Base-by-base conservation (phyloP, 768 basidiomycete genomes). In the Rhizopogon vesiculosus region DNA sequence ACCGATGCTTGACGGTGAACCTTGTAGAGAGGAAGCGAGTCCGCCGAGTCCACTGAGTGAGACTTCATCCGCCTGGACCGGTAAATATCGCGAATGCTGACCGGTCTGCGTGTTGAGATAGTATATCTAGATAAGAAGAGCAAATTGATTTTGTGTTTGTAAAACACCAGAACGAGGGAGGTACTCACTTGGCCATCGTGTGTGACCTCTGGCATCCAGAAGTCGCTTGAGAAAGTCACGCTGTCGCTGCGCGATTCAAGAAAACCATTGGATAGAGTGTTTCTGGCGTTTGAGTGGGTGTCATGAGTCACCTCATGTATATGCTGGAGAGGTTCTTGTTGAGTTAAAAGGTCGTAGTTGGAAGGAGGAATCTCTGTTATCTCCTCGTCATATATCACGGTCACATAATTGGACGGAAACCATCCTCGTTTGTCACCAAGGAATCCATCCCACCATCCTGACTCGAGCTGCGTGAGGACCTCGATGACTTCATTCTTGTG, bases 401-500 rank as follows among this genome's bases (percentile, higher is more conserved):
- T 74, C 44, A 97, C 94, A 75, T 97, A 98, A 74, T 98, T 99
- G 61, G 90, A 92, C 19, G 96, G 96, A 72, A 99, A 96, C 93
- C 93, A 96, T 55, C 96, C 96, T 50, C 96, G 84, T 69, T 90
- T 87, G 53, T 91, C 89, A 45, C 86, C 84, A 19, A 97, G 78
- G 56, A 97, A 75, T 5, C 96, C 96, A 69, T 99, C 96, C 97
- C 95, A 98, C 96, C 96, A 99, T 13, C 96, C 96, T 5, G 91
- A 91, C 40, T 91, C 89, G 53, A 98, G 84, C 63, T 86, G 87
- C 9, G 89, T 91, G 52, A 96, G 78, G 57, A 98, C 93, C 70
- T 98, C 93, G 61, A 99, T 97, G 62, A 98, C 81, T 66, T 98
- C 94, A 60, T 86, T 89, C 61, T 82, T 83, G 59, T 70, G 77